Evolutionary conservation across 139 green algal genomes (phyloP).

Genomic region (Tetradesmus obliquus): DNA sequence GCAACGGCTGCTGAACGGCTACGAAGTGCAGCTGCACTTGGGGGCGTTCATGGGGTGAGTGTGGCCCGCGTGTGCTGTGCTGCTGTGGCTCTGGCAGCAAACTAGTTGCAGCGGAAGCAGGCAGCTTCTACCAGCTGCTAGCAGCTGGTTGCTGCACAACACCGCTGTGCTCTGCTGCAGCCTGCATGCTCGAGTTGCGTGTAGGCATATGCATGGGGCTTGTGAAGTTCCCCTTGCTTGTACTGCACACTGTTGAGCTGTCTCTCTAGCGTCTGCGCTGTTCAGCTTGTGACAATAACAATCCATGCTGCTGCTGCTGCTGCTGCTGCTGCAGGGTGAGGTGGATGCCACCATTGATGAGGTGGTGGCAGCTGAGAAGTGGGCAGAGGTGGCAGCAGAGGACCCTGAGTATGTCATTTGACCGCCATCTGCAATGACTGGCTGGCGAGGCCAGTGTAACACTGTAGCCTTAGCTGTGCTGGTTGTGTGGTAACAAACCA

Average conservation of each 20-base stretch:
- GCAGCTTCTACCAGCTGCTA: too few relatives aligned
- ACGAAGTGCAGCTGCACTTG: background rate
- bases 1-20: background rate
- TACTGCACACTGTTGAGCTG: background rate
- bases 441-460: background rate
- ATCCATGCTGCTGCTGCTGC: background rate
- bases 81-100: background rate
- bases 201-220: too few relatives aligned
- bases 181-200: too few relatives aligned
- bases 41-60: slow-evolving; percentile 39
- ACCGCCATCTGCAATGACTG: background rate
- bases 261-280: background rate
- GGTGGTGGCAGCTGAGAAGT: slow-evolving; percentile 34
- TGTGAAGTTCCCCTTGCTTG: too few relatives aligned
- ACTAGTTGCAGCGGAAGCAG: too few relatives aligned
- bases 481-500: too few relatives aligned
- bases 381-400: slow-evolving; percentile 26
- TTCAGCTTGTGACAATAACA: background rate
- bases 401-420: slow-evolving; percentile 49
- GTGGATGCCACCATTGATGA: slow-evolving; percentile 46
- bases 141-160: too few relatives aligned
- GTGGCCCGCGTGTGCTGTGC: background rate
- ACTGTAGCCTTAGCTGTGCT: too few relatives aligned
- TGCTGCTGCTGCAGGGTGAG: slow-evolving; percentile 27
- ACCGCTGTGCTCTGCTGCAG: too few relatives aligned